Conservation (phyloP, 2,329 filamentous ascomycete genomes). For the Colletotrichum lentis region DNA sequence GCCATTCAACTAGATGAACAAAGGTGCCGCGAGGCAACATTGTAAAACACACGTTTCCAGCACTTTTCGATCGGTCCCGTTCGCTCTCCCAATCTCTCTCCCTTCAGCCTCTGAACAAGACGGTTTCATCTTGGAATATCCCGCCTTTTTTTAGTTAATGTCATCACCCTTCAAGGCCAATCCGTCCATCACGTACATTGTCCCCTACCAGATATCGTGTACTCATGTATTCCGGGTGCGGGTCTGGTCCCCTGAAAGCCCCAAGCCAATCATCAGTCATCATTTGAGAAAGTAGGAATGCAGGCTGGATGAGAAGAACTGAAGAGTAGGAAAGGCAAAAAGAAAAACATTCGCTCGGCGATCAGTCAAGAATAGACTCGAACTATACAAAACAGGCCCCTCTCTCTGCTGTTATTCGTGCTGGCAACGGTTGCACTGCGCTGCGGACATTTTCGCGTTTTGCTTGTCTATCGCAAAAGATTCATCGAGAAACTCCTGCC, state of each 20-base stretch:
- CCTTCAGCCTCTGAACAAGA: slow-evolving; percentile 11
- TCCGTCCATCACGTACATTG: slow-evolving; percentile 19
- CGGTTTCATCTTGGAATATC: background rate
- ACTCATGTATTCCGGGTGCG: slow-evolving; percentile 21
- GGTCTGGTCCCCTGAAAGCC: slow-evolving; percentile 14
- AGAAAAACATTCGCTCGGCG: slow-evolving; percentile 21
- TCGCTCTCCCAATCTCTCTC: background rate
- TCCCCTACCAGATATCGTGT: slow-evolving; percentile 23
- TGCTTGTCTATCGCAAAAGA: slow-evolving; percentile 14
- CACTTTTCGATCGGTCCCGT: slow-evolving; percentile 26
- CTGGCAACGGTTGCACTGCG: slow-evolving; percentile 3
- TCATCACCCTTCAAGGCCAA: too few relatives aligned
- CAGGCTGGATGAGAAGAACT: background rate
- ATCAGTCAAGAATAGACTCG: slow-evolving; percentile 36
- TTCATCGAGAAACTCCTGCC: slow-evolving; percentile 48
- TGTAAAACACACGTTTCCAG: slow-evolving; percentile 37
- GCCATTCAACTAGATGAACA: slow-evolving; percentile 38
- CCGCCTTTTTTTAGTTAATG: slow-evolving; percentile 2
- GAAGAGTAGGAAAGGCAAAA: slow-evolving; percentile 4
- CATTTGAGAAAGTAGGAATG: slow-evolving; percentile 26
- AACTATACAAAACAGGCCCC: slow-evolving; percentile 35
- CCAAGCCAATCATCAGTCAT: slow-evolving; percentile 34
- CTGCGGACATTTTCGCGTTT: slow-evolving; percentile 11
- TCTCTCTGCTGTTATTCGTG: slow-evolving; percentile 13
- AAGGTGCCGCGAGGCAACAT: slow-evolving; percentile 48